These are phyloP conservation scores for Gossypium anomalum DNA, from an alignment of 345 rosid genomes.

Conservation along the genomic window DNA sequence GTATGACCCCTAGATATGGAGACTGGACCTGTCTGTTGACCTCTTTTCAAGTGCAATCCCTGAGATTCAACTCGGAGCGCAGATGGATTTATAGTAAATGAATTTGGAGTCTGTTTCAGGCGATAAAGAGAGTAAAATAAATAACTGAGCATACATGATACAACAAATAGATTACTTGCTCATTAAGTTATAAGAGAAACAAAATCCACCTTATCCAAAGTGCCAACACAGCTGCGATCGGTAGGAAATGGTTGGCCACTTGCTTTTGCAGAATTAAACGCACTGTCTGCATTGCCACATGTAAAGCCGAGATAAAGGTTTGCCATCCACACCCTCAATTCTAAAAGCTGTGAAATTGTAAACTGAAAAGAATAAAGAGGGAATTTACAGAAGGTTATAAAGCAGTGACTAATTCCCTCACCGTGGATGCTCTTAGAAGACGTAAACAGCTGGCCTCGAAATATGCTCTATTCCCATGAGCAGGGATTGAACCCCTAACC, in stretches of 20 bases:
- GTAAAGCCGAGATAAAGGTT: conserved; percentile 11
- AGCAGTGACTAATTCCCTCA: too few species aligned
- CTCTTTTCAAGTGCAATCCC: conserved; percentile 32
- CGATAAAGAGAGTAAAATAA: neutral
- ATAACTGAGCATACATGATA: neutral
- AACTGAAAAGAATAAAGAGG: too few species aligned
- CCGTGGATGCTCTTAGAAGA: too few species aligned
- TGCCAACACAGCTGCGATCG: conserved; percentile 15
- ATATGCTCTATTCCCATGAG: too few species aligned
- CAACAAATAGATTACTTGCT: neutral
- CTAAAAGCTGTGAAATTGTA: conserved; percentile 5
- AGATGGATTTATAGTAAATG: conserved; percentile 23
- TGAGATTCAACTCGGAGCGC: conserved; percentile 23
- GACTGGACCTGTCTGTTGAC: conserved; percentile 33
- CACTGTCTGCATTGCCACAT: conserved; percentile 26
- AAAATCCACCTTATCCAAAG: conserved; percentile 29
- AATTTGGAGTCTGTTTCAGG: conserved; percentile 22
- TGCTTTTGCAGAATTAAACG: conserved; percentile 27
- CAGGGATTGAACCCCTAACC: too few species aligned
- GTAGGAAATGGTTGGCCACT: conserved; percentile 24
- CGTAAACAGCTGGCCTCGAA: too few species aligned
- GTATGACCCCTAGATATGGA: conserved; percentile 35
- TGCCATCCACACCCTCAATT: neutral
- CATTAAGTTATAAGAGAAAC: neutral
- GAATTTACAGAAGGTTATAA: too few species aligned